phyloP scores from a whole-genome alignment of 495 filamentous ascomycete species.

The Aspergillus incahuasiensis region DNA sequence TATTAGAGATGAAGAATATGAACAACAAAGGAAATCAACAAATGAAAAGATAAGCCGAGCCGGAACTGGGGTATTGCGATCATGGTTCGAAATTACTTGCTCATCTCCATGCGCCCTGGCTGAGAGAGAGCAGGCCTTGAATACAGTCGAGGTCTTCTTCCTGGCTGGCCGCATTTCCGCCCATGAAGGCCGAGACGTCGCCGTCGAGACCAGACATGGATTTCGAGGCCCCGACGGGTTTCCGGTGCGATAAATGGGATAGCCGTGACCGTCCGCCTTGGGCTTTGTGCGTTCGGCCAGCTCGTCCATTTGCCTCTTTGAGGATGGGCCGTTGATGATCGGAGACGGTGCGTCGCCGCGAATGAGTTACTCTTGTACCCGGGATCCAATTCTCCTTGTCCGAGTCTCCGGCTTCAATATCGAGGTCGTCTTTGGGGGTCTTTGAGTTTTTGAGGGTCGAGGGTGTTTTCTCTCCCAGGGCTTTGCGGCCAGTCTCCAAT shows the following conservation, averaged over 20 bases:
- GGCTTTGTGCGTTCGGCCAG: constrained; percentile 20
- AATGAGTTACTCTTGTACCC: constrained; percentile 39
- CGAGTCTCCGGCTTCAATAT: constrained; percentile 60
- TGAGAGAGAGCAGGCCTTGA: constrained; percentile 71
- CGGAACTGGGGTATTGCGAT: constrained; percentile 1
- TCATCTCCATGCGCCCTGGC: constrained; percentile 58
- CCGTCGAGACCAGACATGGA: constrained; percentile 36
- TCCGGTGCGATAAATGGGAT: constrained; percentile 20
- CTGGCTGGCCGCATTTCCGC: constrained; percentile 53
- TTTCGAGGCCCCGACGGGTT: constrained; percentile 23
- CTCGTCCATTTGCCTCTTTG: constrained; percentile 39
- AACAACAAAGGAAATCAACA: constrained; percentile 21
- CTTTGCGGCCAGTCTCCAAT: constrained; percentile 47
- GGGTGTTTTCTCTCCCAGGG: constrained; percentile 13
- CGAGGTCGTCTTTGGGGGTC: constrained; percentile 28
- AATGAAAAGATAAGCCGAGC: constrained; percentile 18
- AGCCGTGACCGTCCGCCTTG: constrained; percentile 30
- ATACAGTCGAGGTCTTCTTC: constrained; percentile 74
- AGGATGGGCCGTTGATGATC: constrained; percentile 37
- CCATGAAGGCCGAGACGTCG: constrained; percentile 69
- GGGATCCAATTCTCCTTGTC: constrained; percentile 94
- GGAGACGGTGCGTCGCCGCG: constrained; percentile 34
- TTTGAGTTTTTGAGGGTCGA: constrained; percentile 24
- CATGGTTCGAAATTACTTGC: not conserved
- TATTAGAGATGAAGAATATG: constrained; percentile 12